Base-by-base conservation (phyloP, 2,329 filamentous ascomycete genomes). In the Claviceps africana region DNA sequence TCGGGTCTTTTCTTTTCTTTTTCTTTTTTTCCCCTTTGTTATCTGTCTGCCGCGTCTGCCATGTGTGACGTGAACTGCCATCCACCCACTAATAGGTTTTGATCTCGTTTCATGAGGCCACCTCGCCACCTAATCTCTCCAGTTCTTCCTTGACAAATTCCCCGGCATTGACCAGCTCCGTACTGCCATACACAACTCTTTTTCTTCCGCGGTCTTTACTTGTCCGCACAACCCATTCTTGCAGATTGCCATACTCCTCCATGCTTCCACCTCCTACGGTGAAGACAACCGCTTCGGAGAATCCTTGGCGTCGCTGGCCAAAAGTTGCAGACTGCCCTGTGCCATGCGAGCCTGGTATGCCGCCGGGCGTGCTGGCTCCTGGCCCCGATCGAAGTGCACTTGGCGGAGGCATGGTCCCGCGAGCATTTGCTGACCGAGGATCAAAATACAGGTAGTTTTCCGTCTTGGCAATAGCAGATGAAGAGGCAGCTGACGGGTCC, bases 371-470 rank as follows among this genome's bases (percentile, higher is more conserved):
- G 43, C 60, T 65, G 56, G 67, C 63, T 8, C 68, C 65, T 45
- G 62, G 62, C 57, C 69, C 68, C 55, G 69, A 65, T 53, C 76
- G 73, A 59, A 75, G 75, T 59, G 75, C 74, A 50, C 84, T 86
- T 1, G 86, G 85, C 4, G 88, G 86, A 15, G 90, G 90, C 76
- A 95, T 86, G 3, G 86, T 95, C 25, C 93, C 93, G 46, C 93
- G 81, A 0, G 93, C 93, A 63, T 95, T 95, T 31, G 91, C 87
- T 57, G 86, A 94, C 50, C 91, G 82, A 0, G 93, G 93, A 64
- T 98, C 94, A 65, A 96, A 98, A 74, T 96, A 98, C 31, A 97
- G 80, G 63, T 96, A 98, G 61, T 87, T 85, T 65, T 98, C 93
- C 1, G 93, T 97, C 73, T 95, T 97, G 55, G 88, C 86, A 58